Evolutionary conservation across 306 rosid genomes (phyloP).

Genomic region (Medicago ruthenica): DNA sequence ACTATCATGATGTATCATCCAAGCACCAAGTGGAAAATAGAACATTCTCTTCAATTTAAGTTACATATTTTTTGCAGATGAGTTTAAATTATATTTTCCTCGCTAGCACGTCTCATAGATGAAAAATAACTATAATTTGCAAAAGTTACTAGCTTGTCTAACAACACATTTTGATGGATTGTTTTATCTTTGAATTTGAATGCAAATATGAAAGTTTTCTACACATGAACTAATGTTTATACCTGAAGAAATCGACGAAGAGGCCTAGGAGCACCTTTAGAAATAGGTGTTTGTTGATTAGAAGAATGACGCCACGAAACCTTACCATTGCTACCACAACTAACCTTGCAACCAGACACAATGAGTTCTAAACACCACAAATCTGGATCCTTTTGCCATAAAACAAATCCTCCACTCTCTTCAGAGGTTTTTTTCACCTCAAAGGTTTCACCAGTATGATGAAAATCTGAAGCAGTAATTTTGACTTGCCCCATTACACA

Average conservation of each 20-base stretch:
- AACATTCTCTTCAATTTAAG: no score
- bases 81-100: no score
- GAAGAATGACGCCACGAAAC: slow-evolving; percentile 93
- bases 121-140: no score
- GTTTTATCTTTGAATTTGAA: no score
- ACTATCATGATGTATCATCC: not conserved
- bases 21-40: no score
- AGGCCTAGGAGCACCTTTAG: slow-evolving; percentile 86
- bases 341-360: slow-evolving; percentile 81
- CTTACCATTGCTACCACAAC: slow-evolving; percentile 84
- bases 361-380: slow-evolving; percentile 83
- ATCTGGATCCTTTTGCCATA: slow-evolving; percentile 94
- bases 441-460: slow-evolving; percentile 48
- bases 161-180: no score
- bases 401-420: slow-evolving; percentile 80
- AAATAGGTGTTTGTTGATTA: slow-evolving; percentile 68
- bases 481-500: slow-evolving; percentile 79
- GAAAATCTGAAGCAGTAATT: slow-evolving; percentile 83
- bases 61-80: no score
- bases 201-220: no score
- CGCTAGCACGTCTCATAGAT: no score
- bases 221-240: not conserved
- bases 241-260: slow-evolving; percentile 95
- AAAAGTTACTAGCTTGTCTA: no score
- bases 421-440: slow-evolving; percentile 74